Conservation (phyloP, 768 basidiomycete species). For the Megacollybia marginata region DNA sequence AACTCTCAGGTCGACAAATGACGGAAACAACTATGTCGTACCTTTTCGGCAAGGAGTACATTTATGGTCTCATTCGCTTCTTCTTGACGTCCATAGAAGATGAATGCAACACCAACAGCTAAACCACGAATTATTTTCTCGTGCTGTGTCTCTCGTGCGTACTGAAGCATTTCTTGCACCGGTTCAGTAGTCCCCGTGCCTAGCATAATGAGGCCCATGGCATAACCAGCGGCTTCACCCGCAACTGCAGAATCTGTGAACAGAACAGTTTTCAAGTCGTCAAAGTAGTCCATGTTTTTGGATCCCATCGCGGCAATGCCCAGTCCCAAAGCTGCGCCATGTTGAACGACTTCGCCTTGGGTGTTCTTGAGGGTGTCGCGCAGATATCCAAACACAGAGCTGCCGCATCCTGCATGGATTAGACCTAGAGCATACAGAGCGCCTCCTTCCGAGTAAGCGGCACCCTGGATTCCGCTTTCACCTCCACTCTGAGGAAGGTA, state of each 20-base stretch:
- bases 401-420: slow-evolving; percentile 89
- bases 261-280: slow-evolving; percentile 80
- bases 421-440: slow-evolving; percentile 93
- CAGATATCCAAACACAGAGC: slow-evolving; percentile 68
- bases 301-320: slow-evolving; percentile 95
- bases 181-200: slow-evolving; percentile 79
- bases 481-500: slow-evolving; percentile 80
- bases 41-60: slow-evolving; percentile 79
- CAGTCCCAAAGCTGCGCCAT: slow-evolving; percentile 95
- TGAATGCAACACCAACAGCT: slow-evolving; percentile 86
- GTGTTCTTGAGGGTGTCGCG: slow-evolving; percentile 70
- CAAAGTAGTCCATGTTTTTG: slow-evolving; percentile 82
- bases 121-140: slow-evolving; percentile 98
- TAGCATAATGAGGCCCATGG: slow-evolving; percentile 97
- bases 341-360: slow-evolving; percentile 85
- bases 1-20: slow-evolving; percentile 3
- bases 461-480: slow-evolving; percentile 70
- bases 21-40: slow-evolving; percentile 20
- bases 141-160: slow-evolving; percentile 95
- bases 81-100: slow-evolving; percentile 90
- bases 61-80: slow-evolving; percentile 83
- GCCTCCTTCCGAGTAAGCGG: slow-evolving; percentile 91
- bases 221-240: slow-evolving; percentile 92
- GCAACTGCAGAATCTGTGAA: slow-evolving; percentile 95
- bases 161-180: slow-evolving; percentile 91